A percentile compares a stretch with the other conserved stretches of the same genome.
Evolutionary conservation across 23 red algal species (phyloP).

Genomic region (Gracilaria vermiculophylla): DNA sequence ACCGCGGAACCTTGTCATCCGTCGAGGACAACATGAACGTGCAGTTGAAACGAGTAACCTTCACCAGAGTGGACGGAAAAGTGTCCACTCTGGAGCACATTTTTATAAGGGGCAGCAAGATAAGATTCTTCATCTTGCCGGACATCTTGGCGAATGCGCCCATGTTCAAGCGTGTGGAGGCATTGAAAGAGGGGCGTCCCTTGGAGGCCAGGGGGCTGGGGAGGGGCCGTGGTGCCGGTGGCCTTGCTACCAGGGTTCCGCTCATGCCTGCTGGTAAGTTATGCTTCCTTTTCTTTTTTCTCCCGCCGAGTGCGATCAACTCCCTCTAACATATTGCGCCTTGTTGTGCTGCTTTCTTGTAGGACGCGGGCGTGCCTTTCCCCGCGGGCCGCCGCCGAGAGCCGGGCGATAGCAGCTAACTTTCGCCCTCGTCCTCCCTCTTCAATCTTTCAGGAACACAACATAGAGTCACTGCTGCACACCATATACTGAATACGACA

Average conservation of each 20-base stretch:
- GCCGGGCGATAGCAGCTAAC: not conserved
- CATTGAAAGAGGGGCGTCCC: slow-evolving; percentile 65
- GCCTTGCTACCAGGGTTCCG: slow-evolving; percentile 4
- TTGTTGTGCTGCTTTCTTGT: not conserved
- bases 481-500: too few species aligned
- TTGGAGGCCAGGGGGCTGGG: slow-evolving; percentile 49
- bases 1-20: slow-evolving; percentile 74
- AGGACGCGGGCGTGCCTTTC: slow-evolving; percentile 13
- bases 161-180: slow-evolving; percentile 87
- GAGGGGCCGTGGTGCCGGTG: slow-evolving; percentile 28
- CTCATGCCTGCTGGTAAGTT: not conserved
- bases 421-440: not conserved
- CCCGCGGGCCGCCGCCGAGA: slow-evolving; percentile 2
- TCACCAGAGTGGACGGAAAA: slow-evolving; percentile 78
- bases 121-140: slow-evolving; percentile 86
- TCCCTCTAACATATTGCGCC: not conserved
- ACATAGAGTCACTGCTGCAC: too few species aligned
- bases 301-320: not conserved
- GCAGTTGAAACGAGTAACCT: slow-evolving; percentile 66
- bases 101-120: slow-evolving; percentile 85
- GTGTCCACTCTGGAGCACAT: slow-evolving; percentile 74
- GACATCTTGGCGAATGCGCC: slow-evolving; percentile 89
- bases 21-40: slow-evolving; percentile 96
- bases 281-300: too few species aligned
- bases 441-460: not conserved